Conservation (phyloP, 1,284 basidiomycete species). For the Cryptococcus wingfieldii region DNA sequence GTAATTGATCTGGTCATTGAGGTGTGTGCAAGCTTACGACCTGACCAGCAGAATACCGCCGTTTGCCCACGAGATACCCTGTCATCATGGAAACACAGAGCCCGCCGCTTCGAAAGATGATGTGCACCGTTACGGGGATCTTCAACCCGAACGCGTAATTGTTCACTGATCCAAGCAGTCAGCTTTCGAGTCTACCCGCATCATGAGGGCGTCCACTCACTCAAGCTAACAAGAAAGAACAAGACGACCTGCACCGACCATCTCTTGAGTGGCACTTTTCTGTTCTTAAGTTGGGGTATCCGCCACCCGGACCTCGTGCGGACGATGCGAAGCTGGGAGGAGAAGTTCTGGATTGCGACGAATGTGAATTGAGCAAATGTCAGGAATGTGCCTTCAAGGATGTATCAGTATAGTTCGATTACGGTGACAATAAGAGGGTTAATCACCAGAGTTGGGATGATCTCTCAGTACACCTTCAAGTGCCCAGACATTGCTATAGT, state of each 20-base stretch:
- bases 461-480: conserved; percentile 58
- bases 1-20: background rate
- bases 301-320: conserved; percentile 2
- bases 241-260: conserved; percentile 79
- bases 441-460: conserved; percentile 64
- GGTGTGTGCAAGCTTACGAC: conserved; percentile 44
- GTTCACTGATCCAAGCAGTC: conserved; percentile 59
- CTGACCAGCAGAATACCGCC: conserved; percentile 67
- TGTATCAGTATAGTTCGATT: conserved; percentile 19
- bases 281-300: conserved; percentile 40
- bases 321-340: conserved; percentile 32
- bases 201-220: conserved; percentile 16
- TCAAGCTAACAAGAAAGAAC: conserved; percentile 69
- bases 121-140: conserved; percentile 88
- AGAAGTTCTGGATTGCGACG: conserved; percentile 57
- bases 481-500: conserved; percentile 50
- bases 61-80: conserved; percentile 41
- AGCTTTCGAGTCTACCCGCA: conserved; percentile 3
- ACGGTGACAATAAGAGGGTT: background rate
- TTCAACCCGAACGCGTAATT: conserved; percentile 79
- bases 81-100: conserved; percentile 49
- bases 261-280: conserved; percentile 66
- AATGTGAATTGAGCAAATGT: conserved; percentile 78
- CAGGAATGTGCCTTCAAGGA: conserved; percentile 63
- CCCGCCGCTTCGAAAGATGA: conserved; percentile 85